These are phyloP conservation scores for Rhododendron kiyosumense DNA, from an alignment of 148 eudicot genomes.

Conservation along the genomic window DNA sequence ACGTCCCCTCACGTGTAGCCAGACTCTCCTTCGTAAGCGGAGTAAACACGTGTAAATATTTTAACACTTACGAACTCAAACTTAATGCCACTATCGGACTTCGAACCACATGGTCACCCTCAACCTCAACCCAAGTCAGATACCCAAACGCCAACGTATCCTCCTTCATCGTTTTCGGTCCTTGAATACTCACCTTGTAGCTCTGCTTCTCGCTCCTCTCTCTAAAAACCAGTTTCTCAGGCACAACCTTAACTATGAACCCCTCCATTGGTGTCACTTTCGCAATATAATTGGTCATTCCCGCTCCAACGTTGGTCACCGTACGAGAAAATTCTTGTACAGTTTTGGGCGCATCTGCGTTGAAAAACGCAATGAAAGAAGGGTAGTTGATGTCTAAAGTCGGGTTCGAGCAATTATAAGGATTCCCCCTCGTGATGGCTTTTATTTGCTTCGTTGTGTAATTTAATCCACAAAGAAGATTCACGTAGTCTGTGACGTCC, in stretches of 20 bases:
- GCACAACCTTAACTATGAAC: constrained; percentile 19
- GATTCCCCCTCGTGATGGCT: constrained; percentile 18
- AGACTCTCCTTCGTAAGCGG: accelerated
- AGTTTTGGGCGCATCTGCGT: not conserved
- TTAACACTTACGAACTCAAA: not conserved
- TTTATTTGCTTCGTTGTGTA: not conserved
- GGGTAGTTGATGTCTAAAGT: constrained; percentile 31
- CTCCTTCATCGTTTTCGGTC: constrained; percentile 8
- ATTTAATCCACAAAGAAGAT: too few species aligned
- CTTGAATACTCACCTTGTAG: constrained; percentile 26
- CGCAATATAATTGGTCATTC: constrained; percentile 16
- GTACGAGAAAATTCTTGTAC: constrained; percentile 19
- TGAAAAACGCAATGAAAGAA: constrained; percentile 26
- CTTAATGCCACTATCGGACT: constrained; percentile 39
- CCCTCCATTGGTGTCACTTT: constrained; percentile 15
- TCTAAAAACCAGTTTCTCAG: constrained; percentile 24
- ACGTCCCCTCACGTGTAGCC: too few species aligned
- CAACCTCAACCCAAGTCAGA: constrained; percentile 33
- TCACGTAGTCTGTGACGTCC: too few species aligned
- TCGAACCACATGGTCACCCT: constrained; percentile 31
- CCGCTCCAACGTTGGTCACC: constrained; percentile 31
- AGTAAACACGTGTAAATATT: too few species aligned
- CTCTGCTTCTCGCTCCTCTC: constrained; percentile 32
- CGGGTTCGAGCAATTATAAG: constrained; percentile 16
- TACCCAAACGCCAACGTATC: constrained; percentile 22